Percentiles rank a stretch among this genome's conserved stretches.
phyloP scores from a whole-genome alignment of 116 monocot genomes.

The Trichopus zeylanicus region DNA sequence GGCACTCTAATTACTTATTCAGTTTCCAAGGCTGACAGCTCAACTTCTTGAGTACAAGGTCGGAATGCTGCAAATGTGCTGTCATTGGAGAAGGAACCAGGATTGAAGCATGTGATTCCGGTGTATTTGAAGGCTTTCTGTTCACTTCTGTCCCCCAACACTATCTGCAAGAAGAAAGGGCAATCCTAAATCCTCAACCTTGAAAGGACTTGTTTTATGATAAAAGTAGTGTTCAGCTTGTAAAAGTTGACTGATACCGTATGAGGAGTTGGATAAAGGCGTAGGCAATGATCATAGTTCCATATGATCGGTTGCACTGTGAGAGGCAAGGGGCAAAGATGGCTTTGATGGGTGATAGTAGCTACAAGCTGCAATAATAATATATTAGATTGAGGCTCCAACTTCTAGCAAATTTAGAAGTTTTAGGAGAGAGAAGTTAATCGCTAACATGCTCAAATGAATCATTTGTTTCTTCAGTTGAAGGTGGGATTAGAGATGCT shows the following conservation, averaged over 20 bases:
- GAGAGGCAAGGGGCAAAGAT: constrained; percentile 92
- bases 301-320: constrained; percentile 96
- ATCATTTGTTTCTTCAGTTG: constrained; percentile 83
- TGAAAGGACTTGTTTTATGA: background rate
- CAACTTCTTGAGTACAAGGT: constrained; percentile 77
- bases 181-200: background rate
- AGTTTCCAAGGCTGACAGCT: constrained; percentile 61
- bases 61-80: too few relatives aligned
- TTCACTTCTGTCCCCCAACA: constrained; percentile 86
- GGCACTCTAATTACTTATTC: too few relatives aligned
- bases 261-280: constrained; percentile 89
- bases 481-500: constrained; percentile 76
- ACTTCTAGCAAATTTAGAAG: background rate
- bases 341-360: constrained; percentile 97
- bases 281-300: constrained; percentile 96
- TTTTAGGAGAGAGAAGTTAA: background rate
- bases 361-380: constrained; percentile 74
- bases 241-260: constrained; percentile 30
- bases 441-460: constrained; percentile 75
- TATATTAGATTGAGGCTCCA: background rate
- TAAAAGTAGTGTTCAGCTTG: background rate
- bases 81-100: constrained; percentile 85
- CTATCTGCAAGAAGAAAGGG: constrained; percentile 49
- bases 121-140: constrained; percentile 92
- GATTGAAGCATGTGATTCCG: constrained; percentile 94